Base-by-base conservation (phyloP, 1,139 yeast genomes). In the Hyphopichia pseudoburtonii region DNA sequence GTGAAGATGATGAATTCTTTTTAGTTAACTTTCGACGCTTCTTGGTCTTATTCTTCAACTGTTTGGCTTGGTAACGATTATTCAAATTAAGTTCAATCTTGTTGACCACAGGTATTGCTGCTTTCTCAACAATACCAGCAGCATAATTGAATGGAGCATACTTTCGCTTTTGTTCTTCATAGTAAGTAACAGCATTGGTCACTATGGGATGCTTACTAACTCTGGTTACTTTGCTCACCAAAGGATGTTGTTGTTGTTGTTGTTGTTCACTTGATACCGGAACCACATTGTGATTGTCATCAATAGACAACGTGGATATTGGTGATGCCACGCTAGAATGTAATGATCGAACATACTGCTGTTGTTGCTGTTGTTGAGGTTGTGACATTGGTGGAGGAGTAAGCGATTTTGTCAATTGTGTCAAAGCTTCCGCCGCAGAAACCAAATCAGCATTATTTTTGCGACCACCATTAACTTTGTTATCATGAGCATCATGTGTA, bases 101-200 rank as follows among this genome's bases (percentile, higher is more conserved):
- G 43, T 59, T 70, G 12, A 78, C 82, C 35, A 78, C 74, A 1
- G 83, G 84, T 26, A 70, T 56, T 3, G 85, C 81, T 1, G 82
- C 84, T 40, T 75, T 70, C 53, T 82, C 87, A 23, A 82, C 77
- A 44, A 78, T 74, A 32, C 76, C 86, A 2, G 86, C 86, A 27
- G 86, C 84, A 52, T 79, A 80, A 51, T 76, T 78, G 53, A 82
- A 78, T 5, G 82, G 77, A 3, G 80, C 76, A 42, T 71, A 73
- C 39, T 72, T 73, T 35, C 73, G 50, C 48, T 79, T 80, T 28
- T 80, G 70, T 22, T 67, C 61, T 48, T 80, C 82, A 55, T 80
- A 80, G 38, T 76, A 81, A 42, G 69, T 71, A 27, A 78, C 80
- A 2, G 86, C 86, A 44, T 78, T 69, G 33, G 76, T 67, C 14